Conservation (phyloP, 2,329 filamentous ascomycete species). For the Aspergillus sojae region DNA sequence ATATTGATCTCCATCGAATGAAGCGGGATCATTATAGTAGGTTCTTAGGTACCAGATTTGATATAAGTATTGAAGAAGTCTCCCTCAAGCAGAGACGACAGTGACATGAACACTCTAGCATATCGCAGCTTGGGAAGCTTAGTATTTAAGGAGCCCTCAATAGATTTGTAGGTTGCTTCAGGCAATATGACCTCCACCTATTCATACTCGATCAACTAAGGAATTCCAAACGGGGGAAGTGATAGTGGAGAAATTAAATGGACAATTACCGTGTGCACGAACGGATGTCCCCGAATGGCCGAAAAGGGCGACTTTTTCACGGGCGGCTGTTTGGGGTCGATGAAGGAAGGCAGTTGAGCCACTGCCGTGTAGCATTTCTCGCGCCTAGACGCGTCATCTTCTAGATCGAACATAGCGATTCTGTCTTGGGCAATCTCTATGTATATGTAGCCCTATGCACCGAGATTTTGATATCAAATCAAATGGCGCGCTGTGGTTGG, state of each 20-base stretch:
- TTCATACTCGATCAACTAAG: slow-evolving; percentile 46
- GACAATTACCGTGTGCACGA: slow-evolving; percentile 65
- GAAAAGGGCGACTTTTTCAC: slow-evolving; percentile 76
- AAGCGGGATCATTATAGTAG: not conserved
- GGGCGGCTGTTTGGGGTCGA: slow-evolving; percentile 71
- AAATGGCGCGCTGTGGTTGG: not conserved
- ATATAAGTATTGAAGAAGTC: slow-evolving; percentile 84
- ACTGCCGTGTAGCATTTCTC: slow-evolving; percentile 75
- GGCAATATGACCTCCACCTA: slow-evolving; percentile 71
- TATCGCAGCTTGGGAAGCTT: slow-evolving; percentile 54
- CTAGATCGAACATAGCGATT: slow-evolving; percentile 47
- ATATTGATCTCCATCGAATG: not conserved
- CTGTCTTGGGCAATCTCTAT: not conserved
- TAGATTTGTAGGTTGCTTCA: slow-evolving; percentile 58
- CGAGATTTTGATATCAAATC: not conserved
- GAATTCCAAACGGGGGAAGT: not conserved
- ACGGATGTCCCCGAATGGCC: slow-evolving; percentile 65
- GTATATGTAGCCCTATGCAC: not conserved
- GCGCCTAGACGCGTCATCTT: slow-evolving; percentile 38
- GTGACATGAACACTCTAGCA: slow-evolving; percentile 70
- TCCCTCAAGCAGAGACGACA: slow-evolving; percentile 70
- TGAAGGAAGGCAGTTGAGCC: slow-evolving; percentile 65
- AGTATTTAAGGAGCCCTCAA: slow-evolving; percentile 56
- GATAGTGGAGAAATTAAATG: not conserved
- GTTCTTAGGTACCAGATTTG: slow-evolving; percentile 63